Percentiles rank a stretch among this genome's conserved stretches.
Evolutionary conservation across 2,329 filamentous ascomycete genomes (phyloP).

Genomic region (Lecanicillium sp.): DNA sequence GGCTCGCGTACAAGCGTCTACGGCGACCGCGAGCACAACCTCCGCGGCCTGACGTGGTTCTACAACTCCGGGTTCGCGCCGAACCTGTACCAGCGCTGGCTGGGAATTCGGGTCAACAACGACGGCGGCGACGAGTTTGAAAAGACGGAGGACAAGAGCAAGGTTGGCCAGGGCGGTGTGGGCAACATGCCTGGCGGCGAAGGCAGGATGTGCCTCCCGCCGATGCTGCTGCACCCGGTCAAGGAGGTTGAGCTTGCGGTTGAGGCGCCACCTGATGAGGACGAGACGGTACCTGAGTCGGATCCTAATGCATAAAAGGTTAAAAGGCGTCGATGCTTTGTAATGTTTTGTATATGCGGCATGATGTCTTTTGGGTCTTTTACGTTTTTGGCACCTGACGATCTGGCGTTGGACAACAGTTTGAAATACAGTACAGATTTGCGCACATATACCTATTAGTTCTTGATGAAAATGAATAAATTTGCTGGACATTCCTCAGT

Average conservation of each 20-base stretch:
- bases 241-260: conserved; percentile 66
- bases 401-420: neutral
- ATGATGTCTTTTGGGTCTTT: neutral
- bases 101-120: conserved; percentile 73
- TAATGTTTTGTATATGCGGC: neutral
- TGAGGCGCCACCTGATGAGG: conserved; percentile 44
- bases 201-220: conserved; percentile 84
- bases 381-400: neutral
- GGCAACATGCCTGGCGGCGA: conserved; percentile 57
- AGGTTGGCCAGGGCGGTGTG: conserved; percentile 37
- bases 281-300: conserved; percentile 33
- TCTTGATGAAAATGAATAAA: no score
- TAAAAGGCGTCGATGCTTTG: neutral
- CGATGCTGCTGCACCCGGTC: conserved; percentile 82
- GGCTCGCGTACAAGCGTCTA: conserved; percentile 66
- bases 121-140: conserved; percentile 74
- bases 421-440: no score
- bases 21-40: conserved; percentile 82
- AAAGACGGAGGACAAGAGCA: conserved; percentile 44
- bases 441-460: no score
- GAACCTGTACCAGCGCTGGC: conserved; percentile 78
- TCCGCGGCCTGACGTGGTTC: conserved; percentile 83
- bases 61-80: conserved; percentile 79
- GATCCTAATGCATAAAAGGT: conserved; percentile 33
- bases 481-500: no score